phyloP scores from a whole-genome alignment of 2,329 filamentous ascomycete species.

The Monascus ruber region DNA sequence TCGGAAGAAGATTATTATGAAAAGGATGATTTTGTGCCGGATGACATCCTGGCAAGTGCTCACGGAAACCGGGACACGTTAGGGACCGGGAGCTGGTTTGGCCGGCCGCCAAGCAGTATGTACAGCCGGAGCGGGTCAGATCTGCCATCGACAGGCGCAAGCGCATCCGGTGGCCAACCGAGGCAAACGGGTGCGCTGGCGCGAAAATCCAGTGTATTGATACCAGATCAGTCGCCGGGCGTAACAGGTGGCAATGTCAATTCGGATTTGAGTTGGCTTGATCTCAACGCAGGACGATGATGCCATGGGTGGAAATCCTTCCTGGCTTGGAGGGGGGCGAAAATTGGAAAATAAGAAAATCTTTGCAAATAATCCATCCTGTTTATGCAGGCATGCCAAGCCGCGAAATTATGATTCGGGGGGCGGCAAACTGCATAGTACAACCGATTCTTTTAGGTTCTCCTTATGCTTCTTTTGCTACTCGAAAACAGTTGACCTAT shows the following conservation, averaged over 20 bases:
- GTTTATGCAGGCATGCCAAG: too few species aligned
- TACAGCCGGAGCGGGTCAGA: slow-evolving; percentile 24
- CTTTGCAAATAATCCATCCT: too few species aligned
- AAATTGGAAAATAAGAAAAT: too few species aligned
- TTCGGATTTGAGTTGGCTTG: slow-evolving; percentile 35
- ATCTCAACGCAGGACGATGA: slow-evolving; percentile 22
- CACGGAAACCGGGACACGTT: slow-evolving; percentile 13
- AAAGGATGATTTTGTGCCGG: slow-evolving; percentile 16
- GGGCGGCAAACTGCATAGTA: too few species aligned
- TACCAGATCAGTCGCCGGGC: slow-evolving; percentile 17
- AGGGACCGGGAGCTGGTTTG: slow-evolving; percentile 17
- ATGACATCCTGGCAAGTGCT: slow-evolving; percentile 13
- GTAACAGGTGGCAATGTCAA: slow-evolving; percentile 16
- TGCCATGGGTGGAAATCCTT: too few species aligned
- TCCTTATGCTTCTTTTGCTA: too few species aligned
- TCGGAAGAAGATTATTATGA: slow-evolving; percentile 26
- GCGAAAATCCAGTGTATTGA: slow-evolving; percentile 21
- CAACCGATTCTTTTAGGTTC: too few species aligned
- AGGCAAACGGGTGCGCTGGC: slow-evolving; percentile 9
- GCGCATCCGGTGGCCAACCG: slow-evolving; percentile 5
- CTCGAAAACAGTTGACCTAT: too few species aligned
- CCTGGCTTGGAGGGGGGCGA: too few species aligned
- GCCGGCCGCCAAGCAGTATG: slow-evolving; percentile 30
- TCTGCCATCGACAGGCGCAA: too few species aligned
- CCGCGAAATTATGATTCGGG: too few species aligned